Base-by-base conservation (phyloP, 441 rosid species). In the Francoa sonchifolia region DNA sequence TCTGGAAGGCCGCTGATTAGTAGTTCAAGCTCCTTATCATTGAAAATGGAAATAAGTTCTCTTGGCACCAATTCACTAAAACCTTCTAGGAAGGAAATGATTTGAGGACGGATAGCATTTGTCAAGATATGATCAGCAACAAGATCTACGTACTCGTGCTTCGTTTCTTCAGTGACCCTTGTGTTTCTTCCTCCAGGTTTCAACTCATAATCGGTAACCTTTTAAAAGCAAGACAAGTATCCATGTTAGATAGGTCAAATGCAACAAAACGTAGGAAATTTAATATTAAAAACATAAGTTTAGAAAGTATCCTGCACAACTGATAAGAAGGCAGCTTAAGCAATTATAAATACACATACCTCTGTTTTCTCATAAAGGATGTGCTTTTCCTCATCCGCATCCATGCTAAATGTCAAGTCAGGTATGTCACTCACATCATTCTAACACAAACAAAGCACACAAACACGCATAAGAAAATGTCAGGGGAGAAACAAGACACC, bases 1-100 rank as follows among this genome's bases (percentile, higher is more conserved):
- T 92, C 99, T 7, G 99, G 99, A 56, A 92, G 86, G 15, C 99
- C 99, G 14, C 99, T 92, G 50, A 92, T 92, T 33, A 92, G 80
- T 8, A 92, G 82, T 74, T 92, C 99, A 9, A 92, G 88, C 79
- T 92, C 99, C 68, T 87, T 92, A 50, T 92, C 99, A 40, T 92
- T 81, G 43, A 92, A 92, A 42, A 87, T 79, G 45, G 95, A 84
- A 48, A 92, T 84, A 13, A 92, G 82, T 26, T 83, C 87, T 39
- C 74, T 61, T 2, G 81, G 76, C 18, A 87, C 72, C 71, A 92
- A 61, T 53, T 92, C 99, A 45, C 47, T 61, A 59, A 87, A 92
- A 41, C 99, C 99, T 32, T 81, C 92, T 0, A 92, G 72, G 76
- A 92, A 92, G 29, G 94, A 71, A 44, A 48, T 87, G 58, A 87